Conservation (phyloP, 306 rosid genomes). For the Cucumis hystrix region DNA sequence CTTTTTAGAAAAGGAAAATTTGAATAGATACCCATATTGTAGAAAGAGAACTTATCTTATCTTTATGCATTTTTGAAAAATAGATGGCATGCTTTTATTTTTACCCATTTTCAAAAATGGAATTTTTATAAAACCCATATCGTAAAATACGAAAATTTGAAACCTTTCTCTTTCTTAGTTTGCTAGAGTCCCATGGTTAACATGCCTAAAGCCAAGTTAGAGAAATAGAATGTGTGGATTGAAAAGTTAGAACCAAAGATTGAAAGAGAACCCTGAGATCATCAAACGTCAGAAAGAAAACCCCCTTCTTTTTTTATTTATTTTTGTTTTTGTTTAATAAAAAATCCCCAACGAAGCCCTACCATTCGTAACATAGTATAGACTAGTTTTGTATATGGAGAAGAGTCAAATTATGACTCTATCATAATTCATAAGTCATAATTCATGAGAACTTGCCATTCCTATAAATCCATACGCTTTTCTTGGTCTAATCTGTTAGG, state of each 20-base stretch:
- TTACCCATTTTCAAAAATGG: background rate
- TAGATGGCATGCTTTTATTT: background rate
- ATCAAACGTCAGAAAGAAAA: background rate
- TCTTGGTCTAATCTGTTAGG: background rate
- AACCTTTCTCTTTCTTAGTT: background rate
- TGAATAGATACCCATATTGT: background rate
- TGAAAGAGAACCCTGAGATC: background rate
- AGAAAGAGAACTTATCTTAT: background rate
- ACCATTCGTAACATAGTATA: background rate
- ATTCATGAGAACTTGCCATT: background rate
- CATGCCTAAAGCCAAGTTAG: background rate
- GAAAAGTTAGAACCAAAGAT: background rate
- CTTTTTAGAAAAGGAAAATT: background rate
- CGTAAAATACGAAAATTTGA: background rate
- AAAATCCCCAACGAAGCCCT: background rate
- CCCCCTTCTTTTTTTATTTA: no score
- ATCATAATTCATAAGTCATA: background rate
- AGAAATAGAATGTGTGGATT: background rate
- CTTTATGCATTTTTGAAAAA: background rate
- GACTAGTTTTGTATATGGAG: background rate
- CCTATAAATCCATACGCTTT: background rate
- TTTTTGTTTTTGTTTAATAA: background rate
- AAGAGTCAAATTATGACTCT: background rate
- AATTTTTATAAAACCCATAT: background rate
- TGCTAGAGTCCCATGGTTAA: background rate